Evolutionary conservation across 1,139 yeast genomes (phyloP).

Genomic region (Saccharomyces hybrid): DNA sequence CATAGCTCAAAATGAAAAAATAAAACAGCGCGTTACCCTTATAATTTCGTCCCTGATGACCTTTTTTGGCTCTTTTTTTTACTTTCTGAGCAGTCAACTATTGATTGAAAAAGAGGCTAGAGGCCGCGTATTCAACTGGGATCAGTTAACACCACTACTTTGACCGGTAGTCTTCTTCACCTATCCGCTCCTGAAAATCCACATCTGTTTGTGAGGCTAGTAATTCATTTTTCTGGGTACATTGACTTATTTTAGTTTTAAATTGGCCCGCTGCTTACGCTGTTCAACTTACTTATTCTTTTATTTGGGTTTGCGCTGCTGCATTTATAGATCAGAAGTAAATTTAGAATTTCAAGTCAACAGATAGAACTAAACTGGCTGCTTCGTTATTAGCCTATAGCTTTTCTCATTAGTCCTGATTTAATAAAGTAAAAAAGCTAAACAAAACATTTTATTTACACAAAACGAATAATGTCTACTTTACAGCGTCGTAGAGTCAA

Average conservation of each 20-base stretch:
- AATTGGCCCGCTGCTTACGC: background rate
- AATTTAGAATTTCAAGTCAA: background rate
- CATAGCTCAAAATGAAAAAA: background rate
- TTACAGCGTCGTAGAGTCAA: constrained; percentile 44
- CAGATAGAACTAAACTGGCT: background rate
- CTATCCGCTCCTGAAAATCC: background rate
- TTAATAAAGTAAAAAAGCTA: background rate
- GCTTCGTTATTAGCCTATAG: background rate
- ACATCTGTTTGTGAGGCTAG: background rate
- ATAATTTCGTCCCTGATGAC: background rate
- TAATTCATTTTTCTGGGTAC: background rate
- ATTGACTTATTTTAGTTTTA: background rate
- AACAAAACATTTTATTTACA: background rate
- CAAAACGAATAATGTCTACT: constrained; percentile 31
- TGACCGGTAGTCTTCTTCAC: background rate
- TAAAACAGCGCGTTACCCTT: background rate
- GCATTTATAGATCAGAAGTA: background rate
- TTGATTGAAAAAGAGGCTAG: background rate
- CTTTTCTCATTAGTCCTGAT: background rate
- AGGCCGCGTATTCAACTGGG: background rate
- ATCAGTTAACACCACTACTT: background rate
- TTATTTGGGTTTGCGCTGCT: background rate
- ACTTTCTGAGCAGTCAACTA: background rate
- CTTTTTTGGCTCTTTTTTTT: background rate
- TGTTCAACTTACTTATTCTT: background rate